Evolutionary conservation across 2,329 filamentous ascomycete species (phyloP).

Genomic region (Aspergillus felis): DNA sequence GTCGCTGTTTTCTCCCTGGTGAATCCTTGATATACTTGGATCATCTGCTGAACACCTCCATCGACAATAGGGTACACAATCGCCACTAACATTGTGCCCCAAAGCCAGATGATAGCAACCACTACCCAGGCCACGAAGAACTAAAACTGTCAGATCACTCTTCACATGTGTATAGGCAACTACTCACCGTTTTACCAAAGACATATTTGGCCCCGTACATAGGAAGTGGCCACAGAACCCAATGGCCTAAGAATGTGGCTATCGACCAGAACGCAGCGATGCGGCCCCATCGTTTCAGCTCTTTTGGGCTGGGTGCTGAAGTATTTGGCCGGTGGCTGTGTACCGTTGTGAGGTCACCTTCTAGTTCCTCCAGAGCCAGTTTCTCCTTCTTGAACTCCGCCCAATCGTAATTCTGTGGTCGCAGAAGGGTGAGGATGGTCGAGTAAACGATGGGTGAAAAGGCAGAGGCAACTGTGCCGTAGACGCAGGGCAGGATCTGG

Average conservation of each 20-base stretch:
- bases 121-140: constrained; percentile 52
- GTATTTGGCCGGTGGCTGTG: neutral
- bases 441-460: constrained; percentile 52
- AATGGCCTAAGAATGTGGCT: constrained; percentile 51
- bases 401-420: constrained; percentile 43
- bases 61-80: constrained; percentile 51
- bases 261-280: constrained; percentile 46
- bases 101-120: constrained; percentile 52
- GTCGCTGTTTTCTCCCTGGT: too few species aligned
- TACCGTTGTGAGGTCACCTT: constrained; percentile 20
- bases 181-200: constrained; percentile 41
- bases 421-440: constrained; percentile 44
- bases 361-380: constrained; percentile 24
- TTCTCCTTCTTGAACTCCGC: constrained; percentile 34
- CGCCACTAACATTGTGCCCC: constrained; percentile 48
- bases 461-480: constrained; percentile 52
- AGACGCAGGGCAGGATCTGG: constrained; percentile 49
- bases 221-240: constrained; percentile 53
- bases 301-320: constrained; percentile 25
- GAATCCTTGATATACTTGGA: constrained; percentile 15
- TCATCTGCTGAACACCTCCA: constrained; percentile 35
- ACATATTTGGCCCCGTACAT: constrained; percentile 53
- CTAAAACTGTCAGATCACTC: too few species aligned
- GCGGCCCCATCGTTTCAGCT: constrained; percentile 46
- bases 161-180: too few species aligned